Percentiles rank a stretch among this genome's conserved stretches.
phyloP scores from a whole-genome alignment of 1,284 basidiomycete species.

The Ustilago tritici region DNA sequence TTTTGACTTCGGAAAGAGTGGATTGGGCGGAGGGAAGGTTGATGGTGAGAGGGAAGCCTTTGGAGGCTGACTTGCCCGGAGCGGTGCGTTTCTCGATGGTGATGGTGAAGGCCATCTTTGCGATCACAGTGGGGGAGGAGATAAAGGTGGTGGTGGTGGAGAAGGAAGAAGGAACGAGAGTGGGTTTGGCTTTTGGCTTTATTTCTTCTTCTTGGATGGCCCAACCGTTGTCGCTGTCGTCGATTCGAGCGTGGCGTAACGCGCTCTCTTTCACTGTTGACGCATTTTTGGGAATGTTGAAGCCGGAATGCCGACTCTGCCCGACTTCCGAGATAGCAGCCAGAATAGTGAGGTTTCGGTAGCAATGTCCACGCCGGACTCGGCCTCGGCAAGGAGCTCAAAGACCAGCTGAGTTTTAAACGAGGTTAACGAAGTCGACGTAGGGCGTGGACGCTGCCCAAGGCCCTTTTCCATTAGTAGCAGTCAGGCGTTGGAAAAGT shows the following conservation, averaged over 20 bases:
- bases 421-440: too few relatives aligned
- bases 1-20: conserved; percentile 60
- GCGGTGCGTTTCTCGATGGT: conserved; percentile 50
- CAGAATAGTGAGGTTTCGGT: not conserved
- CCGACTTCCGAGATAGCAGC: conserved; percentile 20
- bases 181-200: not conserved
- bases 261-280: conserved; percentile 3
- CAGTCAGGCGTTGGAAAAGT: too few relatives aligned
- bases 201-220: not conserved
- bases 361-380: too few relatives aligned
- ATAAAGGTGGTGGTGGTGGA: conserved; percentile 1
- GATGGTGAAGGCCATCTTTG: conserved; percentile 44
- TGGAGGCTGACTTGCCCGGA: conserved; percentile 53
- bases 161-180: not conserved
- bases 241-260: conserved; percentile 8
- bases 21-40: conserved; percentile 38
- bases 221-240: conserved; percentile 1
- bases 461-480: too few relatives aligned
- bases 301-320: conserved; percentile 1
- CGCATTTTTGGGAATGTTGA: conserved; percentile 2
- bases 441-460: too few relatives aligned
- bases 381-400: too few relatives aligned
- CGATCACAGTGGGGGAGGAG: not conserved
- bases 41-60: conserved; percentile 54
- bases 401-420: too few relatives aligned